Evolutionary conservation across 2,329 filamentous ascomycete species (phyloP).

Genomic region (Colletotrichum gigasporum): DNA sequence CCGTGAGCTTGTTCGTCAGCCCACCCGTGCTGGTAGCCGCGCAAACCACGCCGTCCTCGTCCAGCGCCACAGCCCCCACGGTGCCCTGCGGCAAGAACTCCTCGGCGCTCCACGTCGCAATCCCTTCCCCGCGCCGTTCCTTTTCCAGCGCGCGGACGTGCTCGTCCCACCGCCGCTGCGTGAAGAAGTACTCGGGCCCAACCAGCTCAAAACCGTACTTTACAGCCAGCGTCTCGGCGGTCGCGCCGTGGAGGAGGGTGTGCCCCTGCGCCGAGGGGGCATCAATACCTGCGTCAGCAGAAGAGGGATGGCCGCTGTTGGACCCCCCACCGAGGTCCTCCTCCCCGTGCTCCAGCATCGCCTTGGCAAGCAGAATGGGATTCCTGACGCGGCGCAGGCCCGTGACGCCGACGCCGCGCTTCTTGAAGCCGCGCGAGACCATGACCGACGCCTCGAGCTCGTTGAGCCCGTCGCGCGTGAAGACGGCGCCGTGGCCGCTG

Average conservation of each 20-base stretch:
- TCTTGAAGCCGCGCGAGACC: slow-evolving; percentile 77
- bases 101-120: slow-evolving; percentile 65
- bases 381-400: slow-evolving; percentile 79
- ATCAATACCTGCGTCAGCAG: slow-evolving; percentile 40
- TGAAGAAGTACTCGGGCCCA: slow-evolving; percentile 79
- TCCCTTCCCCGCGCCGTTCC: slow-evolving; percentile 50
- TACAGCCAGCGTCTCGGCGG: slow-evolving; percentile 75
- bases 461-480: slow-evolving; percentile 83
- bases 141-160: slow-evolving; percentile 69
- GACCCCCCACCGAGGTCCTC: slow-evolving; percentile 59
- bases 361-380: slow-evolving; percentile 77
- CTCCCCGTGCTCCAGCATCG: slow-evolving; percentile 75
- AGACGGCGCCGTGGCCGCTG: slow-evolving; percentile 84
- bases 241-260: slow-evolving; percentile 72
- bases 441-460: slow-evolving; percentile 90
- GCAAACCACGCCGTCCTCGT: slow-evolving; percentile 78
- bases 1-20: slow-evolving; percentile 88
- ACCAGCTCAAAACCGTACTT: slow-evolving; percentile 78
- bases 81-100: slow-evolving; percentile 86
- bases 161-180: slow-evolving; percentile 80
- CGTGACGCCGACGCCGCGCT: slow-evolving; percentile 82
- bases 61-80: slow-evolving; percentile 83
- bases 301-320: slow-evolving; percentile 39
- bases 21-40: slow-evolving; percentile 77
- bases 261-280: slow-evolving; percentile 73